Base-by-base conservation (phyloP, 345 rosid genomes). In the Dipteronia sinensis region DNA sequence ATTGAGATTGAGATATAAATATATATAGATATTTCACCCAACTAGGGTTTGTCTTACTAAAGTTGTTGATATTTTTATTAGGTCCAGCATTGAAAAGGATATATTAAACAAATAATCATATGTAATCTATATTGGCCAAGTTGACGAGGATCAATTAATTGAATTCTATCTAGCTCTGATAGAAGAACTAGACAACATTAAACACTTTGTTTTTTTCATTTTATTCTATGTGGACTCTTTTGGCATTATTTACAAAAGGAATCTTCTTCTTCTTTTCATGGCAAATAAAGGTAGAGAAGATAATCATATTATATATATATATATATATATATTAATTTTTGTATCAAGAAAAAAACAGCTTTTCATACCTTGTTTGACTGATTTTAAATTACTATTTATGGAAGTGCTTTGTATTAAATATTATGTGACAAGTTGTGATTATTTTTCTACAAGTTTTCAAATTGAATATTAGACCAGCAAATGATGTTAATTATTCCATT, bases 181-280 rank as follows among this genome's bases (percentile, higher is more conserved):
- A 29, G 31, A 29, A 29, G 64, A 62, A 69, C 47, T 65, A 53
- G 62, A 40, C 3, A 31, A 31, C 6, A 31, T 42, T 9, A 20
- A 71, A 16, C 31, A 65, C 46, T 38, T 29, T 27, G 25, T 66
- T 38, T 38, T 76, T 65, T 29, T n/a, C n/a, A n/a, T n/a, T 19
- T 69, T 62, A 66, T 67, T 62, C 38, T 31, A 44, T 53, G 4
- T 27, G n/a, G 12, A 77, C 67, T 74, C 58, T 47, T 61, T 84
- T 81, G 82, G 82, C 79, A 72, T 44, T 64, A 71, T 76, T 20
- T 72, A 12, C 1, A 10, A 46, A 75, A 17, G 34, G 72, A 72
- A 75, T 72, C 73, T 67, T 59, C 62, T 66, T 34, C 27, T 27
- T 27, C 27, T 27, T 27, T 13, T 3, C 2, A 27, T 2, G 55